Base-by-base conservation (phyloP, 2,329 filamentous ascomycete species). In the Fusarium sp. region DNA sequence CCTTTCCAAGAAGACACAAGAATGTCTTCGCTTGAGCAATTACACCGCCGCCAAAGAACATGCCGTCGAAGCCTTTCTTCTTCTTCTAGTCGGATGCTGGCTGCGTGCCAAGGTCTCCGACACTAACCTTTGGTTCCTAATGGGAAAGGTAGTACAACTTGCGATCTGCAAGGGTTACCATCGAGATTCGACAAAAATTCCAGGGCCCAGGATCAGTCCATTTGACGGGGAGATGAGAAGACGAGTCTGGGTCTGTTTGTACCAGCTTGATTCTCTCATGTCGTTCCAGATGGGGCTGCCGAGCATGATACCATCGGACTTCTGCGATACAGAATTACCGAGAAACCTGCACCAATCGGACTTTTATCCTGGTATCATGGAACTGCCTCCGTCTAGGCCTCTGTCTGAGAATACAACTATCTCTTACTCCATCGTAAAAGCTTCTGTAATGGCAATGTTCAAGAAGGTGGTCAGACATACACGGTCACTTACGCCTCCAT, bases 181-280 rank as follows among this genome's bases (percentile, higher is more conserved):
- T 59, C 81, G 85, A 13, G 86, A 87, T 42, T 80, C 84, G 1
- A 78, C 76, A 14, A 81, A 83, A 38, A 74, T 86, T 4, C 73
- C 82, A 2, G 67, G 78, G 1, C 28, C 44, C 0, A 26, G 8
- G 0, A 75, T 86, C 14, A 82, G 83, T 0, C 79, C 83, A 0
- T 87, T 86, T 44, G 82, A 86, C 31, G 82, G 80, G 7, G 86
- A 87, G 75, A 84, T 87, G 78, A 82, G 86, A n/a, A 83, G 86
- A 6, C 80, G 85, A 7, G 78, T 81, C 1, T 87, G 86, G 84
- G 78, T 84, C 31, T 81, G 83, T 59, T 81, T 83, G 4, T 81
- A 79, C 47, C 84, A 85, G 71, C 72, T 86, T 8, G 86, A 87
- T 38, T 78, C 84, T 0, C 68, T 86, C 14, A 79, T 86, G 44